Evolutionary conservation across 345 rosid species (phyloP).

Genomic region (Corchorus capsularis): DNA sequence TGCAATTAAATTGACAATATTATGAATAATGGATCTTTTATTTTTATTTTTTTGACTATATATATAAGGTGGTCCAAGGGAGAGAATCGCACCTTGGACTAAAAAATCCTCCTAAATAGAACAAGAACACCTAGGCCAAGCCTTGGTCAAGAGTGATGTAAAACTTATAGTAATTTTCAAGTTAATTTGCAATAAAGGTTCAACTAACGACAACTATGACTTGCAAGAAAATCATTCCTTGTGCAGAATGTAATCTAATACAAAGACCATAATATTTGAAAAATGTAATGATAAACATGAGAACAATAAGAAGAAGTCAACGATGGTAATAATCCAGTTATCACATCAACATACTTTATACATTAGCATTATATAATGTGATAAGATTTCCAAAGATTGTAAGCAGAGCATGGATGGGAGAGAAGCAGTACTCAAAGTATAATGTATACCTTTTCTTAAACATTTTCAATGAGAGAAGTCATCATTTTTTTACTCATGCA

Average conservation of each 20-base stretch:
- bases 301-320: background rate
- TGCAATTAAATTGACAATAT: constrained; percentile 35
- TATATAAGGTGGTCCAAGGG: background rate
- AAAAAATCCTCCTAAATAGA: background rate
- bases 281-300: background rate
- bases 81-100: background rate
- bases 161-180: background rate
- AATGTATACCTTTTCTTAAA: background rate
- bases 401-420: background rate
- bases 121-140: background rate
- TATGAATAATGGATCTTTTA: constrained; percentile 1
- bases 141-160: background rate
- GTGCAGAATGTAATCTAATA: background rate
- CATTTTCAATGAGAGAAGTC: background rate
- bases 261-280: background rate
- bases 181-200: background rate
- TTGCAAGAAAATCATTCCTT: background rate
- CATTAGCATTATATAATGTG: background rate
- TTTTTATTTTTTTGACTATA: background rate
- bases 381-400: background rate
- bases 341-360: background rate
- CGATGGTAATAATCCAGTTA: background rate
- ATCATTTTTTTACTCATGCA: background rate
- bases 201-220: background rate
- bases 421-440: too few relatives aligned